These are phyloP conservation scores for Ganoderma multipileum DNA, from an alignment of 1,284 basidiomycete species.

Conservation along the genomic window DNA sequence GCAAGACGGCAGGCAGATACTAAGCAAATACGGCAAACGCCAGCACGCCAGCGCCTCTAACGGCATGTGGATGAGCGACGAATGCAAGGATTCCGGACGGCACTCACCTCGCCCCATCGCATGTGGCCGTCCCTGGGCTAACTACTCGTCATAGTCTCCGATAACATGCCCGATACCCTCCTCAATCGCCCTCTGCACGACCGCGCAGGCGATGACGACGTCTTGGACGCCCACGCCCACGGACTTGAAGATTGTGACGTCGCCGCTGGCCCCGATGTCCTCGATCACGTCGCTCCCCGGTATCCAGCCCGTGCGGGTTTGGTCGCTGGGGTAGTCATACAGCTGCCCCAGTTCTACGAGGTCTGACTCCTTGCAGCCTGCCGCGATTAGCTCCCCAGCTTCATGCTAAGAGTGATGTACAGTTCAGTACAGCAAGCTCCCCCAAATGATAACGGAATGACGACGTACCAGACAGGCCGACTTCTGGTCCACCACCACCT, in stretches of 20 bases:
- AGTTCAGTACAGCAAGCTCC: background rate
- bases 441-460: background rate
- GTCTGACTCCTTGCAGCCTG: conserved; percentile 45
- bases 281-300: conserved; percentile 36
- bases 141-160: conserved; percentile 44
- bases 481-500: conserved; percentile 75
- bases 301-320: conserved; percentile 28
- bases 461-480: conserved; percentile 59
- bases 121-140: conserved; percentile 4
- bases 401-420: conserved; percentile 46
- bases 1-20: background rate
- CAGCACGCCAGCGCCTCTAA: background rate
- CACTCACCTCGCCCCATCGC: background rate
- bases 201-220: conserved; percentile 65
- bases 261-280: conserved; percentile 42
- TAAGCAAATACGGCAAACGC: background rate
- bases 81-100: background rate
- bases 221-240: conserved; percentile 83
- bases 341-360: conserved; percentile 71
- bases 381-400: conserved; percentile 79
- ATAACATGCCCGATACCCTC: conserved; percentile 48
- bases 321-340: conserved; percentile 39
- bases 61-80: background rate
- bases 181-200: conserved; percentile 48
- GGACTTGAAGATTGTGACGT: conserved; percentile 79